phyloP scores from a whole-genome alignment of 352 stramenopile genomes.

The Phytophthora pinifolia region DNA sequence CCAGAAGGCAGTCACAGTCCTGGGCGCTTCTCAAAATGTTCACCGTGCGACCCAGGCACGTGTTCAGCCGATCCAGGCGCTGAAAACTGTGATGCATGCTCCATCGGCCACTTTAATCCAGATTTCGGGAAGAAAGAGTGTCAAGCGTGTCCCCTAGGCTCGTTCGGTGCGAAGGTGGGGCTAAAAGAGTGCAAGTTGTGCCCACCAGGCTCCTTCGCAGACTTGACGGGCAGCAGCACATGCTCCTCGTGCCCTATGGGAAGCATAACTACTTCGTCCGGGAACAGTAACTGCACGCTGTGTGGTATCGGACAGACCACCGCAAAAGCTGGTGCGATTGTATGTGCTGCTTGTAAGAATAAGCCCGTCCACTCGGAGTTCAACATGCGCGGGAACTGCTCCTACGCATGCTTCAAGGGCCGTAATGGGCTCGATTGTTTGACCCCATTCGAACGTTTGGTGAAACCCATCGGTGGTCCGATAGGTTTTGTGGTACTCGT shows the following conservation, averaged over 20 bases:
- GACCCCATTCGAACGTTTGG: conserved; percentile 80
- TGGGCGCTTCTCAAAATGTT: conserved; percentile 52
- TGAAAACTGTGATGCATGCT: conserved; percentile 51
- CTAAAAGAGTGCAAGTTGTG: conserved; percentile 63
- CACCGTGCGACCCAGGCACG: conserved; percentile 67
- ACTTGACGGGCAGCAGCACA: conserved; percentile 35
- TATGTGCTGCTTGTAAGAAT: conserved; percentile 49
- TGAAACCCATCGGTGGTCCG: conserved; percentile 77
- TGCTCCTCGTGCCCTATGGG: conserved; percentile 66
- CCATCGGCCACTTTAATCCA: conserved; percentile 57
- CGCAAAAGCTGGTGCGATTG: conserved; percentile 38
- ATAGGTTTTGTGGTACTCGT: conserved; percentile 77
- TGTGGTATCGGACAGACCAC: conserved; percentile 83
- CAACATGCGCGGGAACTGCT: conserved; percentile 79
- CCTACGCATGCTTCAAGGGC: conserved; percentile 80
- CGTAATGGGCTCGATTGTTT: conserved; percentile 78
- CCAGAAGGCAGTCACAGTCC: conserved; percentile 67
- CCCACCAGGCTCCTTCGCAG: conserved; percentile 53
- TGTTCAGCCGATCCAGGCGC: conserved; percentile 51
- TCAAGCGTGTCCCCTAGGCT: conserved; percentile 54
- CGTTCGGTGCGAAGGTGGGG: conserved; percentile 45
- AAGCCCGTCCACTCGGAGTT: conserved; percentile 76
- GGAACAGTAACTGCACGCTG: conserved; percentile 59
- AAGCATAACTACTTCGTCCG: conserved; percentile 49
- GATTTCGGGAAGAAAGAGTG: conserved; percentile 75